Evolutionary conservation across 2,329 filamentous ascomycete genomes (phyloP).

Genomic region (Colletotrichum simmondsii): DNA sequence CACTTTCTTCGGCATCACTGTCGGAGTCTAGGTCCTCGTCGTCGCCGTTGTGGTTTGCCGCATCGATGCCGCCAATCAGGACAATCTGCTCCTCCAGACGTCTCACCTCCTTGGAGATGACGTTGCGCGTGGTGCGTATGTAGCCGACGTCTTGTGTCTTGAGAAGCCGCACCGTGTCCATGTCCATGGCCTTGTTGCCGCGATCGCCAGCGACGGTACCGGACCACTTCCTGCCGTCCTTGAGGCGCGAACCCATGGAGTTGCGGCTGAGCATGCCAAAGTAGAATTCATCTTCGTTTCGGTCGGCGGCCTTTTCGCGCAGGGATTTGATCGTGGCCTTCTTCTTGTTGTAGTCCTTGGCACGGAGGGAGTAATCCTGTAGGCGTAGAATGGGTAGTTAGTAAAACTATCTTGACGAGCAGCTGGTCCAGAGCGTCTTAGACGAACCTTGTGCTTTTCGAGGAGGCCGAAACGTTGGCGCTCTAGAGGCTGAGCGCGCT

Average conservation of each 20-base stretch:
- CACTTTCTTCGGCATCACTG: slow-evolving; percentile 44
- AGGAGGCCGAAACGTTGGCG: slow-evolving; percentile 89
- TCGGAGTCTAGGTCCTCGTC: slow-evolving; percentile 41
- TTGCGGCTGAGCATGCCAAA: slow-evolving; percentile 74
- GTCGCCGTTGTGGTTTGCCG: slow-evolving; percentile 50
- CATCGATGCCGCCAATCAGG: slow-evolving; percentile 46
- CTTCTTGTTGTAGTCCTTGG: slow-evolving; percentile 74
- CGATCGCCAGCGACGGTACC: slow-evolving; percentile 69
- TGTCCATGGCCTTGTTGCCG: slow-evolving; percentile 64
- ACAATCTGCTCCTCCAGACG: slow-evolving; percentile 65
- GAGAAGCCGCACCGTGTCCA: slow-evolving; percentile 69
- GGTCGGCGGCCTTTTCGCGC: slow-evolving; percentile 69
- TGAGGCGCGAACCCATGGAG: slow-evolving; percentile 62
- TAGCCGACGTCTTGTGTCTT: slow-evolving; percentile 78
- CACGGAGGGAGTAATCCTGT: slow-evolving; percentile 73
- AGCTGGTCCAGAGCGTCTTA: background rate
- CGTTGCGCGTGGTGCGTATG: slow-evolving; percentile 70
- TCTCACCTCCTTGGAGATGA: slow-evolving; percentile 67
- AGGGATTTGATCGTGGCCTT: slow-evolving; percentile 69
- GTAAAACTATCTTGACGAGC: background rate
- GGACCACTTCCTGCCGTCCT: slow-evolving; percentile 61
- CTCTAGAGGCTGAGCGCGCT: slow-evolving; percentile 87
- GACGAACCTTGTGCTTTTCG: slow-evolving; percentile 88
- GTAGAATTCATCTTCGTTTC: slow-evolving; percentile 80
- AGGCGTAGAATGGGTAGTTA: background rate